Conservation (phyloP, 352 stramenopile genomes). For the Pythium insidiosum region DNA sequence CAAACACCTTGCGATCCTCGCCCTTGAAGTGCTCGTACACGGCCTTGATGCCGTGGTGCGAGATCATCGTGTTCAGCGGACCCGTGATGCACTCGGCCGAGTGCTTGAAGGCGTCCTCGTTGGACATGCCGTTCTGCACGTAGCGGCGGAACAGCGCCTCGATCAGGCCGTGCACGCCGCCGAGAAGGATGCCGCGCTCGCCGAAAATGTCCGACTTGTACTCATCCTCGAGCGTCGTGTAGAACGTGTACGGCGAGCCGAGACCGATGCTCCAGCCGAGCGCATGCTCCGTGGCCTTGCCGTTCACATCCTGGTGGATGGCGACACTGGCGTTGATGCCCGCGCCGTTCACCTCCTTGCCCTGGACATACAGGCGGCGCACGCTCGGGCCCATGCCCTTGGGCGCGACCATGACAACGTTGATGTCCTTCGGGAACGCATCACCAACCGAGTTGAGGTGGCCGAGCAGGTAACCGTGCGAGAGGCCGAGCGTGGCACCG, state of each 20-base stretch:
- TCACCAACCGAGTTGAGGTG: conserved; percentile 95
- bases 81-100: conserved; percentile 96
- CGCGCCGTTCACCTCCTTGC: conserved; percentile 96
- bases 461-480: conserved; percentile 95
- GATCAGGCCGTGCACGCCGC: conserved; percentile 96
- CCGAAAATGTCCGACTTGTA: conserved; percentile 99
- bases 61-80: conserved; percentile 96
- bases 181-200: conserved; percentile 95
- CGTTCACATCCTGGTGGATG: conserved; percentile 93
- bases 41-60: conserved; percentile 94
- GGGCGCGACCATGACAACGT: conserved; percentile 97
- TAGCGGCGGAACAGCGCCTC: conserved; percentile 97
- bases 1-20: conserved; percentile 91
- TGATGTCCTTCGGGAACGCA: conserved; percentile 93
- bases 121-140: conserved; percentile 89
- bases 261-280: conserved; percentile 96
- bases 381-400: conserved; percentile 98
- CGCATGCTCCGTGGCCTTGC: conserved; percentile 91
- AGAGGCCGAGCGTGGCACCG: conserved; percentile 94
- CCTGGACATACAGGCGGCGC: conserved; percentile 96
- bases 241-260: conserved; percentile 97
- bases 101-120: conserved; percentile 95
- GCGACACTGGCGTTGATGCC: conserved; percentile 97
- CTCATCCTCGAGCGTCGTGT: conserved; percentile 94
- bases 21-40: conserved; percentile 92